Conservation (phyloP, 2,329 filamentous ascomycete species). For the Ophiostoma himal-ulmi region DNA sequence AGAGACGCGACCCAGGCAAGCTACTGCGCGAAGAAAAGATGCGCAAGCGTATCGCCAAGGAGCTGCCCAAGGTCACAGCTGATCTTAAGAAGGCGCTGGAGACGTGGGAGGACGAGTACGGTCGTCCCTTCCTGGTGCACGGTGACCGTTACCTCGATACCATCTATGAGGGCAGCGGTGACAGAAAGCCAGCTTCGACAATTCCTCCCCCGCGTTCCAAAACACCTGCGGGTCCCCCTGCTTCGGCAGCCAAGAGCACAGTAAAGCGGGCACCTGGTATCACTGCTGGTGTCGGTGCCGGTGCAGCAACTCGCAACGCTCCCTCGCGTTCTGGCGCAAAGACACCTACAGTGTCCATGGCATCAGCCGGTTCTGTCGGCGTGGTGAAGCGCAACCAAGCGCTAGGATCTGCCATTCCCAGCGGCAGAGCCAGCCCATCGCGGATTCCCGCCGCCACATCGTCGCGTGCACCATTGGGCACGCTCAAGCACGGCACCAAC, state of each 20-base stretch:
- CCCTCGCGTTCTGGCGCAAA: conserved; percentile 44
- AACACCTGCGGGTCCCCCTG: conserved; percentile 58
- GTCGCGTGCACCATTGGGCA: conserved; percentile 59
- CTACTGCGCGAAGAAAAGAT: conserved; percentile 95
- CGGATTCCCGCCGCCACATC: conserved; percentile 50
- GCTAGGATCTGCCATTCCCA: conserved; percentile 27
- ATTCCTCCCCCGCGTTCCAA: conserved; percentile 63
- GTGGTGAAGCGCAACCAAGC: conserved; percentile 32
- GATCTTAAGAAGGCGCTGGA: conserved; percentile 81
- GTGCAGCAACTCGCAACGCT: conserved; percentile 21
- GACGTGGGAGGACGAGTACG: conserved; percentile 89
- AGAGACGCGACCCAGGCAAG: conserved; percentile 90
- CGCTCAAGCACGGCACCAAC: conserved; percentile 65
- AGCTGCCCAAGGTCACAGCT: conserved; percentile 81
- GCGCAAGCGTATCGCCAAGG: conserved; percentile 94
- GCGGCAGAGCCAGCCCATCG: conserved; percentile 50
- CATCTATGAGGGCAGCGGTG: conserved; percentile 53
- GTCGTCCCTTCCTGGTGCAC: conserved; percentile 85
- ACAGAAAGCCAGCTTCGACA: conserved; percentile 35
- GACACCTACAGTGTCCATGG: conserved; percentile 53
- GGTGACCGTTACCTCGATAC: conserved; percentile 86
- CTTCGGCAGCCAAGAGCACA: conserved; percentile 18
- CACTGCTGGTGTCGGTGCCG: not conserved
- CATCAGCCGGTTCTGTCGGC: conserved; percentile 31
- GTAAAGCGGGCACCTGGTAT: conserved; percentile 26